Percentiles rank a stretch among this genome's conserved stretches.
Evolutionary conservation across 2,329 filamentous ascomycete genomes (phyloP).

Genomic region (Colletotrichum higginsianum): DNA sequence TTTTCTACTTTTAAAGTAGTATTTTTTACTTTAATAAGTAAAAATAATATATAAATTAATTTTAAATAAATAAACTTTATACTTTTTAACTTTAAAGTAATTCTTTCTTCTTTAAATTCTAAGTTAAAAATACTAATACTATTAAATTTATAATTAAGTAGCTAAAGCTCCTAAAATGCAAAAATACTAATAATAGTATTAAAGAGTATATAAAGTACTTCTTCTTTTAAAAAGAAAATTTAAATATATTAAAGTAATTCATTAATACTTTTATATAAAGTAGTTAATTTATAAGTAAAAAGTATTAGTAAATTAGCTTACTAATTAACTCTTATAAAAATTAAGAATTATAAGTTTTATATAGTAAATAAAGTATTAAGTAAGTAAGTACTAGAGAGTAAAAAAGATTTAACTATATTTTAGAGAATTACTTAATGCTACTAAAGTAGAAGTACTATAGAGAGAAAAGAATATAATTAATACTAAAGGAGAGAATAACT

Average conservation of each 20-base stretch:
- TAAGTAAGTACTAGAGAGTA: no score
- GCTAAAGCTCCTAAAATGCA: no score
- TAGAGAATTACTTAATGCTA: no score
- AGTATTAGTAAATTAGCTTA: no score
- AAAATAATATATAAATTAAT: constrained; percentile 6
- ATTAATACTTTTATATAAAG: not conserved
- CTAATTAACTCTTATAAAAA: no score
- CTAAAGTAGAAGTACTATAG: no score
- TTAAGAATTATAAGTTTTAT: no score
- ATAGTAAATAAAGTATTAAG: no score
- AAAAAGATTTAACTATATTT: no score
- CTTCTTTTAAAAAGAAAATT: constrained; percentile 2
- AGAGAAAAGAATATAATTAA: no score
- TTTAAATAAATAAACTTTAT: not conserved
- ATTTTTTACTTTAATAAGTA: constrained; percentile 7
- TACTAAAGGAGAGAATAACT: no score
- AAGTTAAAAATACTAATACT: not conserved
- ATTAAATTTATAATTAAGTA: no score
- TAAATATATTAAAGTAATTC: not conserved
- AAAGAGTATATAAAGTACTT: not conserved
- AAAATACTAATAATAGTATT: constrained; percentile 4
- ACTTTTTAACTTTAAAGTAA: not conserved
- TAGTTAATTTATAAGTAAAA: not conserved
- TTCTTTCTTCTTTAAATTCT: not conserved
- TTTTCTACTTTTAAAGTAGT: not conserved